phyloP scores from a whole-genome alignment of 1,139 yeast species.

The Yamadazyma taylorii region DNA sequence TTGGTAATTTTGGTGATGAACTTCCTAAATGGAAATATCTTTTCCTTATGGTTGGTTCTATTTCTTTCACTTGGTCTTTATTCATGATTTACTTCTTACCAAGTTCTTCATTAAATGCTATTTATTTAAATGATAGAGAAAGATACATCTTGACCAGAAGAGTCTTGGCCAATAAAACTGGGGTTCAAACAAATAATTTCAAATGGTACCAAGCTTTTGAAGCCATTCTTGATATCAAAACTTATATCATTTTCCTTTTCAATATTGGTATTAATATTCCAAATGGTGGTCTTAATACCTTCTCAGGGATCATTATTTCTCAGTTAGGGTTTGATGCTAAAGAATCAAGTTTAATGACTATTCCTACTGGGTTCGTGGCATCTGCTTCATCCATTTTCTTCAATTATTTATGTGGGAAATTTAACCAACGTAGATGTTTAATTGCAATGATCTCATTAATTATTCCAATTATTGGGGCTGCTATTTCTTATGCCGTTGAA shows the following conservation, averaged over 20 bases:
- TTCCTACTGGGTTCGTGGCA: constrained; percentile 26
- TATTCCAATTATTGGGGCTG: constrained; percentile 22
- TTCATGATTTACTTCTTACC: constrained; percentile 27
- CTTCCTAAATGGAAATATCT: constrained; percentile 34
- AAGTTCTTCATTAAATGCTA: constrained; percentile 24
- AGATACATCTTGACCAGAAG: constrained; percentile 24
- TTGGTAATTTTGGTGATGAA: constrained; percentile 26
- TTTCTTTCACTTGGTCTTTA: constrained; percentile 30
- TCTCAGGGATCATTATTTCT: constrained; percentile 23
- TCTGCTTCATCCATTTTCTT: constrained; percentile 19
- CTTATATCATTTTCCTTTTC: constrained; percentile 28
- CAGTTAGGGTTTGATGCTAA: constrained; percentile 21
- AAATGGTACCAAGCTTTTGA: constrained; percentile 26
- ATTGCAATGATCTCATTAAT: constrained; percentile 17
- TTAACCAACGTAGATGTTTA: constrained; percentile 18
- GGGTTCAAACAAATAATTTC: constrained; percentile 23
- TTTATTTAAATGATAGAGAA: constrained; percentile 23
- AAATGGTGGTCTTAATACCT: constrained; percentile 46
- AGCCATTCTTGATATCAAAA: constrained; percentile 24
- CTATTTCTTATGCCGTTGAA: constrained; percentile 17
- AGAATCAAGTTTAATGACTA: constrained; percentile 23
- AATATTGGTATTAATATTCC: constrained; percentile 35
- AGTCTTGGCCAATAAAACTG: constrained; percentile 25
- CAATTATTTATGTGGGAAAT: constrained; percentile 18
- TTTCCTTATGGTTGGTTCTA: constrained; percentile 28